Base-by-base conservation (phyloP, 2,329 filamentous ascomycete species). In the Phyllosticta ampelicida region DNA sequence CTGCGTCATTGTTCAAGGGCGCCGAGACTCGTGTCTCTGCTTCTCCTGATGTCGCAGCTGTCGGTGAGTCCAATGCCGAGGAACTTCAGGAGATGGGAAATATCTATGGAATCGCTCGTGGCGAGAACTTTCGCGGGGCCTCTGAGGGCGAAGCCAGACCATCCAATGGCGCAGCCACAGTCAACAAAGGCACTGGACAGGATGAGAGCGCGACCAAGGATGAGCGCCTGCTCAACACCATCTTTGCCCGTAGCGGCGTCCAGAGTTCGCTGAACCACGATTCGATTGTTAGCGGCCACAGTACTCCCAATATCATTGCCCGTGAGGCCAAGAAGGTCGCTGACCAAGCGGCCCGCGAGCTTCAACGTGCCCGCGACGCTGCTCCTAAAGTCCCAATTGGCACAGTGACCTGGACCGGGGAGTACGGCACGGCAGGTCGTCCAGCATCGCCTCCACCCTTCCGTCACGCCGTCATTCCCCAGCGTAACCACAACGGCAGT, bases 221-320 rank as follows among this genome's bases (percentile, higher is more conserved):
- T 68, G 85, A 85, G 56, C 87, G 89, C 51, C 83, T 97, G 63
- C 87, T 97, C 76, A 86, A 91, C 62, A 87, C 88, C 55, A 90
- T 99, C 57, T 96, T 97, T 68, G 86, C 90, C 1, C 84, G 86
- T 48, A 87, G 89, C 0, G 87, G 86, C 2, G 87, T 97, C 1
- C 90, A 95, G 66, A 90, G 87, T n/a, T 89, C 91, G 0, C 82
- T 96, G 51, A 89, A 96, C 65, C 94, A 99, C 68, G 94, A 97
- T 63, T 83, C 90, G 56, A 95, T 97, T 65, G 82, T 97, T 56
- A 68, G 66, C 55, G 67, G 68, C 6, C 60, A 63, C 61, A 87
- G 90, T 0, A 89, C 96, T 66, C 84, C 85, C 4, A 81, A 81
- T 21, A 86, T 95, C 63, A 84, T 96, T 53, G 86, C 89, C 63